Base-by-base conservation (phyloP, 306 rosid species). In the Corylus americana region DNA sequence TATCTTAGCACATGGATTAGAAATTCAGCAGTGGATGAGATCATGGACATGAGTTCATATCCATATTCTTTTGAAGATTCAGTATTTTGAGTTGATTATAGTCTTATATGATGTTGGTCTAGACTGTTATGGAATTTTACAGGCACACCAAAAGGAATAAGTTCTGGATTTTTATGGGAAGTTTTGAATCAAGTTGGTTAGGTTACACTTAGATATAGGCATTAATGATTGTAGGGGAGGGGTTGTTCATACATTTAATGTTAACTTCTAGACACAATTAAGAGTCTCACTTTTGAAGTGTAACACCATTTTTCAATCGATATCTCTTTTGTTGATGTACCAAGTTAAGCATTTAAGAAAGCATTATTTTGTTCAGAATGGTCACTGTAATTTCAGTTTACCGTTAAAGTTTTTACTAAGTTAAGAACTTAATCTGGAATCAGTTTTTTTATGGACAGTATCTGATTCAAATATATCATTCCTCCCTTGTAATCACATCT, bases 121-220 rank as follows among this genome's bases (percentile, higher is more conserved):
- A 81, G 74, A 79, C 70, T 55, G 75, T 25, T 79, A 84, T 59
- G 50, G 80, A 81, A 72, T 86, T 47, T 66, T 73, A 55, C 63
- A 51, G 73, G 80, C 71, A 68, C 79, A 82, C 70, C 29, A 76
- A 62, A 74, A 77, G 78, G 69, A 86, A 87, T 83, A 87, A 83
- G 83, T 72, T 58, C 53, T 79, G 79, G 81, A 83, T 83, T 78
- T 78, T 68, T 64, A 39, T 70, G 80, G 55, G 77, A 58, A 55
- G 61, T 79, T 76, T 71, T 84, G 62, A 74, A 16, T 72, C 31
- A 67, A 77, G 77, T 80, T 82, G 73, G 76, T 77, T 83, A 82
- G 84, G 84, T 85, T 74, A 74, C 74, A 55, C 73, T 79, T 81
- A 88, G 93, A 80, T 85, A 54, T 63, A 88, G 84, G 80, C 82